Evolutionary conservation across 73 alveolate species (phyloP).

Genomic region (Paramecium sonneborni): DNA sequence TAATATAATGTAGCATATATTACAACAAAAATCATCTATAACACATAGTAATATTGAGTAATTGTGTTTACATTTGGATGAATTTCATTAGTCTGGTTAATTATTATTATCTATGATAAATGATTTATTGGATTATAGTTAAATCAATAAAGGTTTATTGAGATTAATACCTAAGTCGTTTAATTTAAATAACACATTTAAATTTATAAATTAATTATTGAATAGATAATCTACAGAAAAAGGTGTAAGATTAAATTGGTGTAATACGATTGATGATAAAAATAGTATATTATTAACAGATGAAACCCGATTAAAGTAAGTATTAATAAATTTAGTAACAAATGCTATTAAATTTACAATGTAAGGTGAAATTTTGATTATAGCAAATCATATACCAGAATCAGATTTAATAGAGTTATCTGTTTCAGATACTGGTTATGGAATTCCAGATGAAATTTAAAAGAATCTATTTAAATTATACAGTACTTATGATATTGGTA

Average conservation of each 20-base stretch:
- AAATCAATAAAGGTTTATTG: background rate
- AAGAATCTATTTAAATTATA: slow-evolving; percentile 52
- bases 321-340: slow-evolving; percentile 45
- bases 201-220: background rate
- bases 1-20: background rate
- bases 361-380: slow-evolving; percentile 35
- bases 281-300: background rate
- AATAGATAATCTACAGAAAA: background rate
- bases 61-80: background rate
- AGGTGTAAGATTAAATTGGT: background rate
- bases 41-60: background rate
- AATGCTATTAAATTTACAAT: slow-evolving; percentile 61
- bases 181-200: background rate
- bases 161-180: slow-evolving; percentile 23
- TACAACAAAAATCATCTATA: background rate
- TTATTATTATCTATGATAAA: slow-evolving; percentile 58
- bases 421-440: slow-evolving; percentile 65
- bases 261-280: background rate
- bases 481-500: slow-evolving; percentile 37
- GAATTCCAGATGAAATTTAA: slow-evolving; percentile 46
- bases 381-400: background rate
- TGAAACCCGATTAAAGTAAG: slow-evolving; percentile 44
- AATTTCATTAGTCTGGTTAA: slow-evolving; percentile 38
- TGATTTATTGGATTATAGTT: slow-evolving; percentile 57
- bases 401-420: background rate